Evolutionary conservation across 2,329 filamentous ascomycete species (phyloP).

Genomic region (Fusarium decemcellulare): DNA sequence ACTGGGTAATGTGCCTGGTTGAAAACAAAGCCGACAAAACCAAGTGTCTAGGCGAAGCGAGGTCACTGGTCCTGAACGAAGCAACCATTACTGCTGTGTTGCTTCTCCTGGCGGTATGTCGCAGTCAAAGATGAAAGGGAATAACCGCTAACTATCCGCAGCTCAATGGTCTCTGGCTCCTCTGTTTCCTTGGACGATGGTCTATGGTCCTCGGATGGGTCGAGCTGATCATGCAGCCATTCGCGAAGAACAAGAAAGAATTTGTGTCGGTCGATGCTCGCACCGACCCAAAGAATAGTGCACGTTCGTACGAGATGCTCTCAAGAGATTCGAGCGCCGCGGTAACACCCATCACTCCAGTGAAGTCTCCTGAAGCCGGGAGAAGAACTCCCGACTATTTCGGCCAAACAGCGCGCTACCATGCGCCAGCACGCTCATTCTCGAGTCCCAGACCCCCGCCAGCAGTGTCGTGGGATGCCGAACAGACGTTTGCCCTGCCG

Average conservation of each 20-base stretch:
- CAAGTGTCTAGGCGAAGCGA: constrained; percentile 74
- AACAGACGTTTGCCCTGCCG: constrained; percentile 55
- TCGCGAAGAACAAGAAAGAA: constrained; percentile 75
- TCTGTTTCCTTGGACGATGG: constrained; percentile 84
- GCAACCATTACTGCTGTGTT: constrained; percentile 85
- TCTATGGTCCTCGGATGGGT: constrained; percentile 91
- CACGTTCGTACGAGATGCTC: constrained; percentile 87
- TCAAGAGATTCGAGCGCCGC: constrained; percentile 68
- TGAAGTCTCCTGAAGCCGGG: constrained; percentile 54
- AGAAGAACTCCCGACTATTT: constrained; percentile 70
- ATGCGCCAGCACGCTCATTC: constrained; percentile 68
- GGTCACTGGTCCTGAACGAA: constrained; percentile 78
- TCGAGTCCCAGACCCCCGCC: constrained; percentile 68
- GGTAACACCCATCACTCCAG: constrained; percentile 66
- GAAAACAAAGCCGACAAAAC: constrained; percentile 70
- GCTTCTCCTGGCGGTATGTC: constrained; percentile 82
- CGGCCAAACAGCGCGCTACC: constrained; percentile 67
- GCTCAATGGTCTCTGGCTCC: constrained; percentile 88
- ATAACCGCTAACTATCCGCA: constrained; percentile 50
- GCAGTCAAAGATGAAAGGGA: neutral
- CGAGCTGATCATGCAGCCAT: constrained; percentile 69
- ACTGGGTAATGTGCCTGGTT: constrained; percentile 82
- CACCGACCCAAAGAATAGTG: constrained; percentile 71
- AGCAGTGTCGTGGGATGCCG: constrained; percentile 58
- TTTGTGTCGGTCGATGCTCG: constrained; percentile 91